These are phyloP conservation scores for Nicotiana otophora DNA, from an alignment of 257 asterid genomes.

Conservation along the genomic window DNA sequence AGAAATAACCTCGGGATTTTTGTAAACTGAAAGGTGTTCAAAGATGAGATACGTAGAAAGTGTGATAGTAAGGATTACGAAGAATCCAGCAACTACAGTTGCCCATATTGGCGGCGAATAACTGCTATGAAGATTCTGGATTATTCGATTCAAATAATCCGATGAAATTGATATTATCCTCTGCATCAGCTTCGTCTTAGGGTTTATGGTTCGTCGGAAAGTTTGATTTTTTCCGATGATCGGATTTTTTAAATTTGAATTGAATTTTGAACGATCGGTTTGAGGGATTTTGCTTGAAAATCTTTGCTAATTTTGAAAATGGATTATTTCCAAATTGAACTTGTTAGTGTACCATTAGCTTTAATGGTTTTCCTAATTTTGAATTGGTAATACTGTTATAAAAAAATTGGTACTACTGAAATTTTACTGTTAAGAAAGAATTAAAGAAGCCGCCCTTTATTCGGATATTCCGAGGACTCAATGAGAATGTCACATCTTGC, in stretches of 20 bases:
- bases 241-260: background rate
- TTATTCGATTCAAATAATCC: background rate
- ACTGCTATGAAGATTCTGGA: background rate
- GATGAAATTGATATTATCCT: background rate
- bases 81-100: conserved; percentile 59
- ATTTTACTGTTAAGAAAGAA: background rate
- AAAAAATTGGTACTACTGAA: too few species aligned
- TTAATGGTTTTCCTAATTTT: background rate
- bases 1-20: conserved; percentile 72
- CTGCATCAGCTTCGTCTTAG: conserved; percentile 1
- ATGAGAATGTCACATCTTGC: too few species aligned
- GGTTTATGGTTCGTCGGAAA: background rate
- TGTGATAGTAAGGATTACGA: conserved; percentile 48
- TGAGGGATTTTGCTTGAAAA: background rate
- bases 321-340: background rate
- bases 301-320: background rate
- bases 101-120: conserved; percentile 91
- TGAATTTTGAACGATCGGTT: background rate
- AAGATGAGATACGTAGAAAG: conserved; percentile 71
- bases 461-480: background rate
- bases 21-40: conserved; percentile 89
- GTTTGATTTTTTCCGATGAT: background rate
- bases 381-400: background rate
- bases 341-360: background rate
- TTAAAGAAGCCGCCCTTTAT: background rate